Evolutionary conservation across 352 stramenopile genomes (phyloP), one percentile per base, ranked within the genome.

Genomic region (Phytophthora citrophthora): DNA sequence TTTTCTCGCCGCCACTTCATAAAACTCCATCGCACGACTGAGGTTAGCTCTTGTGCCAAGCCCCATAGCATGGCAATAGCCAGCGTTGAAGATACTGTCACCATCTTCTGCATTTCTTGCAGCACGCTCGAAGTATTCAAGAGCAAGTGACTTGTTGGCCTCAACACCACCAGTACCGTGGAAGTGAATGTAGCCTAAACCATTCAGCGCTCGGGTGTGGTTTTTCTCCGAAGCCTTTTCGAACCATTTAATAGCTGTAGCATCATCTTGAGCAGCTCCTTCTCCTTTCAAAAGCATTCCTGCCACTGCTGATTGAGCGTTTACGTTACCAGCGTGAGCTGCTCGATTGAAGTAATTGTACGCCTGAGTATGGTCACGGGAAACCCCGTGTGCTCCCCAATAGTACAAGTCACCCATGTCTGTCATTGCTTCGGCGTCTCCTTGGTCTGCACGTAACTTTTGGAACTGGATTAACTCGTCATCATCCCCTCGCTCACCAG

Each of bases 51-150:
- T 13, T 2, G 85, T 86, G 1, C 90, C 90, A 10, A 90, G 70
- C 3, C 88, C 90, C 4, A 74, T 50, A 0, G 81, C 78, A 41
- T 95, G 64, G 50, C 89, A 97, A 64, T 94, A 92, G 0, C 86
- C 91, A 1, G 90, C 83, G 53, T 97, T 97, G 53, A 96, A 97
- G 2, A 97, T 51, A n/a, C 88, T 96, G 61, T 97, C 91, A 0
- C 84, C 90, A 44, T 97, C 90, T 40, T 84, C 75, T 47, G 88
- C 49, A 26, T 93, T 91, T 26, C 59, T 61, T 3, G 90, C 88
- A n/a, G 90, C 88, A 34, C 74, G 70, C 52, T 96, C 77, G 70
- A 97, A 97, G 39, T 88, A 88, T 50, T 81, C 71, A 11, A 96
- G 77, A 18, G 90, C 91, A 43, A 76, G 67, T 8, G 82, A 86